phyloP scores from a whole-genome alignment of 1,139 yeast genomes.

The Debaryomycetaceae sp. region DNA sequence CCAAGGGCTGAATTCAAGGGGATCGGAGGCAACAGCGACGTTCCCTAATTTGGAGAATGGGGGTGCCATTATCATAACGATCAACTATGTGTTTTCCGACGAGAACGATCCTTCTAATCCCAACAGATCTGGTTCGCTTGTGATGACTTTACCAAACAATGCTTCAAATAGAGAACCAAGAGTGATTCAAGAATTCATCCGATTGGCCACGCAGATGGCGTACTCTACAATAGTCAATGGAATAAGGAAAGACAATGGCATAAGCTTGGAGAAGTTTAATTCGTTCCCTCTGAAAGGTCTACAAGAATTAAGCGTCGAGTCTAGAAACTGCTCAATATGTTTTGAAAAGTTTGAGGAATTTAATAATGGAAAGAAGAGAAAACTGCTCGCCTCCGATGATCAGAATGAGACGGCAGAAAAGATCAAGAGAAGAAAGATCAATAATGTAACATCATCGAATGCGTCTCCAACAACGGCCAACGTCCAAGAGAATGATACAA shows the following conservation, averaged over 20 bases:
- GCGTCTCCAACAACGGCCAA: background rate
- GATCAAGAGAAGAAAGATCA: background rate
- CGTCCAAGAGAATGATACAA: background rate
- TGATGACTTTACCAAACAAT: conserved; percentile 63
- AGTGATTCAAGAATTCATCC: conserved; percentile 53
- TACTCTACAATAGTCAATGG: conserved; percentile 54
- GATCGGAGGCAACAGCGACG: conserved; percentile 1
- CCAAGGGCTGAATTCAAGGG: background rate
- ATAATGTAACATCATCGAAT: background rate
- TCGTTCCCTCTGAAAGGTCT: conserved; percentile 36
- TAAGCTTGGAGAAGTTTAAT: conserved; percentile 50
- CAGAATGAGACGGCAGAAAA: background rate
- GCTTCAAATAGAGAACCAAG: conserved; percentile 53
- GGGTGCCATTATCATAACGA: conserved; percentile 40
- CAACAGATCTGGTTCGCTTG: conserved; percentile 51
- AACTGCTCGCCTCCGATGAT: background rate
- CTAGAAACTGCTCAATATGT: conserved; percentile 61
- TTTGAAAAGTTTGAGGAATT: conserved; percentile 48
- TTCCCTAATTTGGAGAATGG: conserved; percentile 4
- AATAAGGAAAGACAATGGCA: conserved; percentile 43
- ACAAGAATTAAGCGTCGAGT: conserved; percentile 24
- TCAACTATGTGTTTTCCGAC: conserved; percentile 44
- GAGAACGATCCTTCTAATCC: conserved; percentile 39
- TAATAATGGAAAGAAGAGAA: background rate
- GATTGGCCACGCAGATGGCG: conserved; percentile 69